Evolutionary conservation across 192 early-diverging fungal species (phyloP), one percentile per base, ranked within the genome.

Genomic region (Coemansia sp.): DNA sequence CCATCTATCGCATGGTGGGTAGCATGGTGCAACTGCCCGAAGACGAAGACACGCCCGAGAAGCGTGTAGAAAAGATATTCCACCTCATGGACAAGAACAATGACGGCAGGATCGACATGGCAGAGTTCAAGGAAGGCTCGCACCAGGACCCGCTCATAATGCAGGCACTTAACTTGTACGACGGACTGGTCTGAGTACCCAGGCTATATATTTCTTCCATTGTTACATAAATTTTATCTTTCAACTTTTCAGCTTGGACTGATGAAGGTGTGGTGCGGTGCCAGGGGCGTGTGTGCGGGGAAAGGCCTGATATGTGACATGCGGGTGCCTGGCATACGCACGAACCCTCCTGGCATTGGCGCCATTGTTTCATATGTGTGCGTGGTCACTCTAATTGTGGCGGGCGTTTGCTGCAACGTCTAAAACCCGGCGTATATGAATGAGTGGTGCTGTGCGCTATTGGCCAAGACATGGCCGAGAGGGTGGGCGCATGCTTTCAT

Each of bases 1-100:
- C 96, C 11, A 95, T 98, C 63, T 98, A 96, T 81, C 92, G 91
- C 65, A 95, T 95, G 92, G 94, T 98, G 0, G 95, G 94, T 7
- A 92, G 88, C 74, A 95, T 93, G 91, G 91, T 94, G 43, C 93
- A 94, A 71, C 80, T 96, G 66, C 93, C 95, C 40, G 83, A 87
- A 41, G 96, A 98, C 80, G 96, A 98, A 74, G 93, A 94, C 70
- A 96, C 94, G 24, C 92, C 95, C 4, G 90, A 94, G 67, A 94
- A 95, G 76, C 88, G 95, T 16, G 96, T 96, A 11, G 86, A 91
- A 41, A 98, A 98, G 85, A 92, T 98, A 53, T 95, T 96, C 83
- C 75, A 87, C 27, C 68, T 93, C 50, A 95, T 98, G 95, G 95
- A 96, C 78, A 87, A 90, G 86, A 90, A 96, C 83, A 85, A 85